A percentile compares a stretch with the other conserved stretches of the same genome.
Conservation (phyloP, 148 eudicot genomes). For the Talinum fruticosum region DNA sequence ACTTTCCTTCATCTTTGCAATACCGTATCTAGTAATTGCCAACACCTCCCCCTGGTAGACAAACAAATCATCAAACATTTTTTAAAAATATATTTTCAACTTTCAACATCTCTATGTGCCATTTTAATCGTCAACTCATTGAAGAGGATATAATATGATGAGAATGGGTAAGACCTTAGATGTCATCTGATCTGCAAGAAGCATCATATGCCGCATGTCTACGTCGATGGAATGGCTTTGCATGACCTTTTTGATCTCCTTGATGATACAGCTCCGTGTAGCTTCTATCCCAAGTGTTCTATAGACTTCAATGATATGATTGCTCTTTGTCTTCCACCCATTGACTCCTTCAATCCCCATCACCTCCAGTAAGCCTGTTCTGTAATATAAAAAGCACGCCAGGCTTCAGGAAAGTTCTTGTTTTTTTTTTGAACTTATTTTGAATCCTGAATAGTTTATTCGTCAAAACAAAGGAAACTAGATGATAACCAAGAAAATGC, state of each 20-base stretch:
- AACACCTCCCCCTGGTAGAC: constrained; percentile 72
- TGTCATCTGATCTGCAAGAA: constrained; percentile 92
- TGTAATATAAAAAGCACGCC: constrained; percentile 24
- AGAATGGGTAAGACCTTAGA: constrained; percentile 48
- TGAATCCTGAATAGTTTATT: too few species aligned
- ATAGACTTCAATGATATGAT: constrained; percentile 73
- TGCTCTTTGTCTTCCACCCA: constrained; percentile 62
- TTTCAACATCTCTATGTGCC: not conserved
- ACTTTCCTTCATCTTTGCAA: constrained; percentile 90
- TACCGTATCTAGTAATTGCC: constrained; percentile 76
- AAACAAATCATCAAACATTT: not conserved
- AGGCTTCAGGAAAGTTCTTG: too few species aligned
- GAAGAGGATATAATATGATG: not conserved
- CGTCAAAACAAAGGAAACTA: too few species aligned
- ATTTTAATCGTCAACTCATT: not conserved
- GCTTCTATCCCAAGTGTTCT: constrained; percentile 87
- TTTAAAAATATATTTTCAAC: not conserved
- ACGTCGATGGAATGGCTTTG: constrained; percentile 73
- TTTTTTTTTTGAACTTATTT: too few species aligned
- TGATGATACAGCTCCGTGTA: constrained; percentile 65
- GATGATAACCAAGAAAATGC: too few species aligned
- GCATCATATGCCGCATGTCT: constrained; percentile 96
- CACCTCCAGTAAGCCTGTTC: constrained; percentile 71
- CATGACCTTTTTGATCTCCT: constrained; percentile 73
- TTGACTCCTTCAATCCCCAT: constrained; percentile 77